Evolutionary conservation across 495 filamentous ascomycete species (phyloP).

Genomic region (Penicillium alfredii): DNA sequence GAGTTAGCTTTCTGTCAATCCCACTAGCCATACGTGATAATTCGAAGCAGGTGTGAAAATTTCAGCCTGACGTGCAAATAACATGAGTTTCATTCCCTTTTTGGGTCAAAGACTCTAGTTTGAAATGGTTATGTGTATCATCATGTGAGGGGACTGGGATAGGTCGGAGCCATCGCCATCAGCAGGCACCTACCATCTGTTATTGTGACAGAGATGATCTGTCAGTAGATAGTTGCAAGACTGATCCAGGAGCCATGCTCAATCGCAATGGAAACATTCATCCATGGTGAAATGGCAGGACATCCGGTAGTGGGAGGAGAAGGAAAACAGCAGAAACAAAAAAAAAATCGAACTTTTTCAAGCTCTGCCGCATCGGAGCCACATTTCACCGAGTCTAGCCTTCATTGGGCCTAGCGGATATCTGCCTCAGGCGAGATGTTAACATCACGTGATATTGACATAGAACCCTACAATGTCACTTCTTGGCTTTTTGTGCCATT

Average conservation of each 20-base stretch:
- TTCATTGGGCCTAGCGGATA: slow-evolving; percentile 6
- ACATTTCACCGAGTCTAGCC: slow-evolving; percentile 4
- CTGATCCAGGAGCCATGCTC: neutral
- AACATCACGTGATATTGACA: too few species aligned
- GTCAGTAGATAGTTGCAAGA: too few species aligned
- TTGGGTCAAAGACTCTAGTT: slow-evolving; percentile 99
- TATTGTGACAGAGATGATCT: too few species aligned
- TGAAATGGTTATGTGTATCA: slow-evolving; percentile 80
- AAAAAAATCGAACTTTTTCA: slow-evolving; percentile 23
- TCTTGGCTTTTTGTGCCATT: too few species aligned
- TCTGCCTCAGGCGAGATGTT: too few species aligned
- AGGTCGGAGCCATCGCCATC: slow-evolving; percentile 4
- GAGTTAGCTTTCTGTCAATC: slow-evolving; percentile 26
- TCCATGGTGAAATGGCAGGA: slow-evolving; percentile 13
- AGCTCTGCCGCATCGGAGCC: slow-evolving; percentile 14
- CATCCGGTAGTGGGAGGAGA: slow-evolving; percentile 13
- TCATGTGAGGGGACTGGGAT: slow-evolving; percentile 38
- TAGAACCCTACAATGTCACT: too few species aligned
- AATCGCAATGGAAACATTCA: slow-evolving; percentile 14
- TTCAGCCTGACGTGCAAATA: slow-evolving; percentile 99
- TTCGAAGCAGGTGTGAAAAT: slow-evolving; percentile 15
- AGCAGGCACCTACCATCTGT: slow-evolving; percentile 17
- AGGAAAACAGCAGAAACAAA: slow-evolving; percentile 14
- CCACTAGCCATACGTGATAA: slow-evolving; percentile 10
- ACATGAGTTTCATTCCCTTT: slow-evolving; percentile 83